Evolutionary conservation across 768 basidiomycete species (phyloP).

Genomic region (Pleurotus platypus): DNA sequence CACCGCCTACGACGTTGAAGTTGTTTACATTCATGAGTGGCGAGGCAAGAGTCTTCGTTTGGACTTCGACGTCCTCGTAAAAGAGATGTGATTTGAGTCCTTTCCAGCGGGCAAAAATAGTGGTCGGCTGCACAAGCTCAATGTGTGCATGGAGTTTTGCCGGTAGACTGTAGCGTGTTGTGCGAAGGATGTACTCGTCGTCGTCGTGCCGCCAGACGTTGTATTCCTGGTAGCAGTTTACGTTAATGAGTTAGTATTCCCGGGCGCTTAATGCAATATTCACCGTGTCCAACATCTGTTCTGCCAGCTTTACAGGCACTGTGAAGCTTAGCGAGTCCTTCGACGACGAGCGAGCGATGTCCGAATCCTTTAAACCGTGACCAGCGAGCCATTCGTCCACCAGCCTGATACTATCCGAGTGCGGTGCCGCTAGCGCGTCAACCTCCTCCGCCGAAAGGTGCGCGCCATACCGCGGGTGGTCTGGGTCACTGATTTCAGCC

Average conservation of each 20-base stretch:
- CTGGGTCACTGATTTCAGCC: slow-evolving; percentile 56
- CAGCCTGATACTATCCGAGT: slow-evolving; percentile 42
- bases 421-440: slow-evolving; percentile 57
- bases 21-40: slow-evolving; percentile 3
- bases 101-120: slow-evolving; percentile 53
- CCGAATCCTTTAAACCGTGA: slow-evolving; percentile 47
- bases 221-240: slow-evolving; percentile 43
- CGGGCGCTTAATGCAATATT: slow-evolving; percentile 15
- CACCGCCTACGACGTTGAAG: slow-evolving; percentile 7
- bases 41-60: slow-evolving; percentile 6
- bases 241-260: neutral
- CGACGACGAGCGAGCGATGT: slow-evolving; percentile 54
- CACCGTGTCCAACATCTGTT: slow-evolving; percentile 72
- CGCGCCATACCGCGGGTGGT: slow-evolving; percentile 49
- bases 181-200: slow-evolving; percentile 57
- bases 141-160: slow-evolving; percentile 53
- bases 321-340: slow-evolving; percentile 66
- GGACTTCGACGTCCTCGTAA: slow-evolving; percentile 17
- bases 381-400: slow-evolving; percentile 62
- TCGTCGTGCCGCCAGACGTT: slow-evolving; percentile 54
- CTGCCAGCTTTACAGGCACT: slow-evolving; percentile 55
- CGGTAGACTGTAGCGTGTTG: slow-evolving; percentile 69
- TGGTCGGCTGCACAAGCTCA: slow-evolving; percentile 71
- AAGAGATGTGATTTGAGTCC: slow-evolving; percentile 38
- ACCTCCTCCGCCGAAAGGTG: slow-evolving; percentile 65